phyloP scores from a whole-genome alignment of 768 basidiomycete species.

The Phanerochaete sordida region DNA sequence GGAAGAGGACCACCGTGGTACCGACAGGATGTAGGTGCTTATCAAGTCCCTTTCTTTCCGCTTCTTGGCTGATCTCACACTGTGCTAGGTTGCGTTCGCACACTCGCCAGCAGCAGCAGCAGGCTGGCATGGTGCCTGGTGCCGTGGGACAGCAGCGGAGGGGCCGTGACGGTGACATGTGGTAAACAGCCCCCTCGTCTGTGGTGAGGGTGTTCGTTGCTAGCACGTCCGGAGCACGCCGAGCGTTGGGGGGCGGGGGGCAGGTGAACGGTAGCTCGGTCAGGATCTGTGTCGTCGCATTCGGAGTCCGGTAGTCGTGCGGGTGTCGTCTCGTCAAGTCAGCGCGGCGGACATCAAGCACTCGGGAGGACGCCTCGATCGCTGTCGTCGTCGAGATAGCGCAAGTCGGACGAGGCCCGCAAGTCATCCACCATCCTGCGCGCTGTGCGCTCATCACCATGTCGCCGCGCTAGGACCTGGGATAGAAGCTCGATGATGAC shows the following conservation, averaged over 20 bases:
- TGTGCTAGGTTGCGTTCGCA: slow-evolving; percentile 75
- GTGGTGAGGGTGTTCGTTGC: slow-evolving; percentile 19
- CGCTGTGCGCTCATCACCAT: background rate
- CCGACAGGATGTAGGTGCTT: slow-evolving; percentile 74
- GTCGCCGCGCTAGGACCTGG: slow-evolving; percentile 7
- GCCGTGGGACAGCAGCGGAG: slow-evolving; percentile 44
- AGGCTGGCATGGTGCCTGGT: slow-evolving; percentile 44
- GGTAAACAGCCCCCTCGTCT: slow-evolving; percentile 33
- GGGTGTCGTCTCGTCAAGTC: slow-evolving; percentile 32
- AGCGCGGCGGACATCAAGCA: slow-evolving; percentile 17
- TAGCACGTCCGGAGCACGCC: slow-evolving; percentile 43
- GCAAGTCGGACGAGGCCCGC: background rate
- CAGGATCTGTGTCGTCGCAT: slow-evolving; percentile 27
- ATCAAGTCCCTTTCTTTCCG: slow-evolving; percentile 13
- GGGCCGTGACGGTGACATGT: slow-evolving; percentile 44
- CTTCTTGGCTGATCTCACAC: slow-evolving; percentile 7
- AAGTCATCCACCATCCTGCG: background rate
- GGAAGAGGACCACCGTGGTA: slow-evolving; percentile 79
- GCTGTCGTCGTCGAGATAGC: background rate
- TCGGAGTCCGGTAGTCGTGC: slow-evolving; percentile 34
- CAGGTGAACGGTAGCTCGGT: slow-evolving; percentile 35
- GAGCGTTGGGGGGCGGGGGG: slow-evolving; percentile 41
- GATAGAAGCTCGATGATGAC: slow-evolving; percentile 14
- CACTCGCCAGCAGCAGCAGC: slow-evolving; percentile 77
- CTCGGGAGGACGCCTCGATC: slow-evolving; percentile 3